Evolutionary conservation across 768 basidiomycete genomes (phyloP).

Genomic region (Lactarius pseudohatsudake): DNA sequence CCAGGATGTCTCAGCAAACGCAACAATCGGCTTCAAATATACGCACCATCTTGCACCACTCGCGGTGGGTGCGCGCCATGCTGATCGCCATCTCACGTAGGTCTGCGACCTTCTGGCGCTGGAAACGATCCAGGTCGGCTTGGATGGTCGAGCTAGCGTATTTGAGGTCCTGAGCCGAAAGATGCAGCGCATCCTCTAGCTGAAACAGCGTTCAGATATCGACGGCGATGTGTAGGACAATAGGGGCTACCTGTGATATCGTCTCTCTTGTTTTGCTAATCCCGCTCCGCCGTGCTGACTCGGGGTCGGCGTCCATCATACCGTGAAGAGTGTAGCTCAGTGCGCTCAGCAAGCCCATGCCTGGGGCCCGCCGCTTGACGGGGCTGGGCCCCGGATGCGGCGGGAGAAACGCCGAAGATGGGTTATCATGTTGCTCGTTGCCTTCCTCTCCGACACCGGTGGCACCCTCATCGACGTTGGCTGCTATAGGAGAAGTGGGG

Average conservation of each 20-base stretch:
- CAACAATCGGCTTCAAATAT: neutral
- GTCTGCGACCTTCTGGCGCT: constrained; percentile 98
- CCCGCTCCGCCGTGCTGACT: constrained; percentile 87
- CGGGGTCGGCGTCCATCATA: constrained; percentile 99
- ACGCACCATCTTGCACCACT: constrained; percentile 93
- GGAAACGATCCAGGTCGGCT: constrained; percentile 96
- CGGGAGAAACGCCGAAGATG: constrained; percentile 54
- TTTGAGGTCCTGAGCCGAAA: constrained; percentile 91
- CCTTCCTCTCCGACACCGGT: constrained; percentile 19
- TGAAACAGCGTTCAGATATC: constrained; percentile 37
- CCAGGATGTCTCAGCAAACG: constrained; percentile 12
- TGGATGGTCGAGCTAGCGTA: constrained; percentile 97
- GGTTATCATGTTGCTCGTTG: constrained; percentile 38
- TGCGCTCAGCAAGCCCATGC: constrained; percentile 86
- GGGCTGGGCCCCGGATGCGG: constrained; percentile 82
- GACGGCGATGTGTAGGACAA: neutral
- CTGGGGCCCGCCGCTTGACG: constrained; percentile 59
- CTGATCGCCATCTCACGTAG: constrained; percentile 89
- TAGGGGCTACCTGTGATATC: constrained; percentile 78
- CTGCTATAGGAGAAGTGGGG: constrained; percentile 1
- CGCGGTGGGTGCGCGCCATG: constrained; percentile 86
- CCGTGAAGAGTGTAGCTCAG: constrained; percentile 93
- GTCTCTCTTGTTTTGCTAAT: constrained; percentile 94
- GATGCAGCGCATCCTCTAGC: constrained; percentile 94
- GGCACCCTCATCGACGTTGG: neutral